Evolutionary conservation across 2,329 filamentous ascomycete genomes (phyloP), one percentile per base, ranked within the genome.

Genomic region (Teratosphaeria gauchensis): DNA sequence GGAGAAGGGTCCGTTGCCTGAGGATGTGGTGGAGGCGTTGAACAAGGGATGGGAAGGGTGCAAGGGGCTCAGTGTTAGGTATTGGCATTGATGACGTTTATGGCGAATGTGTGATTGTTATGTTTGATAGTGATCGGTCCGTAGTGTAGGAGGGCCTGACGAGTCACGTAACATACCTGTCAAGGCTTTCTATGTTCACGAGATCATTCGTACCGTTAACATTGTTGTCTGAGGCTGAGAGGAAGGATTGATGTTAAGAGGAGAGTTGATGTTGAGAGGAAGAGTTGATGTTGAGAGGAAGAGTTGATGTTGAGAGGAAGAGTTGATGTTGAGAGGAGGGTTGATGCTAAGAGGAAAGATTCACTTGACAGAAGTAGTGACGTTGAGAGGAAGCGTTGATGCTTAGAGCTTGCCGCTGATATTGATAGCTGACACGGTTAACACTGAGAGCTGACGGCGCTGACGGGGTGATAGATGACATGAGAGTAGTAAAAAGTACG

Each of bases 1-100:
- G 31, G 73, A 76, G 57, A 73, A 76, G 59, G 73, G 71, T 1
- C 69, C 72, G 0, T 60, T 78, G 59, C 74, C 75, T 8, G 69
- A 74, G 4, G 73, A 76, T 38, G 67, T 76, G 0, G 67, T 77
- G 8, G 55, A 71, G 56, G 72, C 72, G 4, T 62, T 78, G 46
- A 71, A 77, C 52, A 62, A 69, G 42, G 72, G 66, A 4, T 78
- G 74, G 74, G 55, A 65, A 48, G 64, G 62, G 11, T 68, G 69
- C n/a, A 71, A 68, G 57, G 67, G 65, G 0, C 62, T 68, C 21
- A 63, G 62, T 2, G 64, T 64, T 4, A 66, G 65, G 11, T 75
- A 74, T 58, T 75, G 68, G 68, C 72, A 53, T 53, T 32, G 54
- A 56, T 24, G 7, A 38, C 19, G 42, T n/a, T 4, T 8, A n/a